Conservation (phyloP, 2,329 filamentous ascomycete genomes). For the Massarina eburnea region DNA sequence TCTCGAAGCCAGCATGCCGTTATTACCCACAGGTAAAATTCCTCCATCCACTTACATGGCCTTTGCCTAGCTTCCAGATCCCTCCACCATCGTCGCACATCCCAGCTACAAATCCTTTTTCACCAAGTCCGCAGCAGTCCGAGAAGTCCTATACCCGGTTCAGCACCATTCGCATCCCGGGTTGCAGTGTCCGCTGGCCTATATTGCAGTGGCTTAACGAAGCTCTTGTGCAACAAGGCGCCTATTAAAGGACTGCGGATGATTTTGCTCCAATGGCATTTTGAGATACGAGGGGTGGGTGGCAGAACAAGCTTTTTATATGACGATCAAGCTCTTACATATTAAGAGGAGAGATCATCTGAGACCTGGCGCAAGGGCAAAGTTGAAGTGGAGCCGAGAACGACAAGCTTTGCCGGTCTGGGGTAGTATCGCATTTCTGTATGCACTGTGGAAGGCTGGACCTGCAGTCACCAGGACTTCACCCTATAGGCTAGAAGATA, state of each 20-base stretch:
- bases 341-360: constrained; percentile 9
- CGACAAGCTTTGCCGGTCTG: too few species aligned
- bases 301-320: constrained; percentile 6
- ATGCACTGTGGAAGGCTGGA: too few species aligned
- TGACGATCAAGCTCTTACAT: constrained; percentile 12
- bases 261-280: constrained; percentile 18
- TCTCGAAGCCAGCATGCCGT: not conserved
- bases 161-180: constrained; percentile 5
- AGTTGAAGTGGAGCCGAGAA: constrained; percentile 2
- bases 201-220: constrained; percentile 16
- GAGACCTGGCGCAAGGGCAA: constrained; percentile 1
- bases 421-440: too few species aligned
- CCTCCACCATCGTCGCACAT: constrained; percentile 6
- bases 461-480: too few species aligned
- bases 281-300: not conserved
- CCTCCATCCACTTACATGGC: constrained; percentile 4
- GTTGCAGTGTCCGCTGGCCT: constrained; percentile 13
- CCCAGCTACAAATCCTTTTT: constrained; percentile 1
- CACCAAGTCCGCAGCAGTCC: not conserved
- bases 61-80: not conserved
- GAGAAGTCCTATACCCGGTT: constrained; percentile 9
- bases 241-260: constrained; percentile 7
- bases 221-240: constrained; percentile 4
- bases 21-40: constrained; percentile 25
- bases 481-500: too few species aligned